These are phyloP conservation scores for Colletotrichum orchidophilum DNA, from an alignment of 2,329 filamentous ascomycete species.

Conservation along the genomic window DNA sequence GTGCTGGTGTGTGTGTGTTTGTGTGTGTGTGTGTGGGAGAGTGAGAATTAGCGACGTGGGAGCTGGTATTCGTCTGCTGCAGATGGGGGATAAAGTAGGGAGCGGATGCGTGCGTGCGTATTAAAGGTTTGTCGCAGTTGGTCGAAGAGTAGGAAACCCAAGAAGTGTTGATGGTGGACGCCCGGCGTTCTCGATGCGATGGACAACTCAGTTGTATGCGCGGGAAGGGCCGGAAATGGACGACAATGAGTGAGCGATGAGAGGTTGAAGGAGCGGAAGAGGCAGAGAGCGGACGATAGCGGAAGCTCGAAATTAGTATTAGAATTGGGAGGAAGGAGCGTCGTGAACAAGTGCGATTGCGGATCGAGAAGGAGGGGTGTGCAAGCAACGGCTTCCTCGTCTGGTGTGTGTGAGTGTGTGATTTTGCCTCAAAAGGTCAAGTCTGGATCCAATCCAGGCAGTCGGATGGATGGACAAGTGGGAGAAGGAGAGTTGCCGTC, in stretches of 20 bases:
- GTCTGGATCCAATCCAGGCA: slow-evolving; percentile 15
- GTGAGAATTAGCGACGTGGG: slow-evolving; percentile 9
- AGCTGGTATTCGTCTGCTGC: not conserved
- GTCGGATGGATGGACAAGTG: slow-evolving; percentile 8
- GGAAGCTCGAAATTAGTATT: slow-evolving; percentile 20
- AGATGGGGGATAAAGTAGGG: not conserved
- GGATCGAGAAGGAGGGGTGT: slow-evolving; percentile 10
- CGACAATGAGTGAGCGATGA: not conserved
- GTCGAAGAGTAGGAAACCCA: slow-evolving; percentile 27
- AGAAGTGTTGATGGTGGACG: slow-evolving; percentile 18
- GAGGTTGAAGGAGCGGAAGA: not conserved
- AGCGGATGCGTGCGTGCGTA: slow-evolving; percentile 5
- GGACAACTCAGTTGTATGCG: not conserved
- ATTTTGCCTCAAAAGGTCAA: slow-evolving; percentile 19
- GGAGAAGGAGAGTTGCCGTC: slow-evolving; percentile 10
- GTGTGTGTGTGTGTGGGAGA: too few relatives aligned
- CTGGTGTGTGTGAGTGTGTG: not conserved
- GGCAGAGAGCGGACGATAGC: not conserved
- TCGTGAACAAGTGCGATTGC: slow-evolving; percentile 30
- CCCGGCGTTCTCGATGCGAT: slow-evolving; percentile 14
- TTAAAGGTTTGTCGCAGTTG: slow-evolving; percentile 5
- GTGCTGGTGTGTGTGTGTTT: not conserved
- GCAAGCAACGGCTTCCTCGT: not conserved
- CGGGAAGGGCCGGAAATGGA: not conserved
- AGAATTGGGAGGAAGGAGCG: slow-evolving; percentile 23